phyloP scores from a whole-genome alignment of 768 basidiomycete genomes.

The Termitomyces titanicus region DNA sequence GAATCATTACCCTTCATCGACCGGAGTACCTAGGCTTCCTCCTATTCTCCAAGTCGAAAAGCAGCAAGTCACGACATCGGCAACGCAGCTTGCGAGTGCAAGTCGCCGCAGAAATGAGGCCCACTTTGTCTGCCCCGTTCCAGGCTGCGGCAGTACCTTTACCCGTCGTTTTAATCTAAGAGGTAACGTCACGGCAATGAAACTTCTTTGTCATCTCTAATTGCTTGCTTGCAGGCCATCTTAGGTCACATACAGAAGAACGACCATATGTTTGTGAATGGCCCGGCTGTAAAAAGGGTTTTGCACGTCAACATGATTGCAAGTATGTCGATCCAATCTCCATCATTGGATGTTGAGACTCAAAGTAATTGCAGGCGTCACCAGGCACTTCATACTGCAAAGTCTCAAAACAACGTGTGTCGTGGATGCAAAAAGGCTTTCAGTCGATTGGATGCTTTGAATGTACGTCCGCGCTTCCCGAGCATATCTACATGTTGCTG shows the following conservation, averaged over 20 bases:
- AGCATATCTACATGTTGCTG: conserved; percentile 14
- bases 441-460: conserved; percentile 89
- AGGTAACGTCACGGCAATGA: conserved; percentile 40
- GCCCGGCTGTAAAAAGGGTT: conserved; percentile 93
- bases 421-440: conserved; percentile 94
- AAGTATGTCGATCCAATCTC: conserved; percentile 54
- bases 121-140: conserved; percentile 89
- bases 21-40: conserved; percentile 57
- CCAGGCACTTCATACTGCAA: conserved; percentile 83
- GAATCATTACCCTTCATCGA: conserved; percentile 53
- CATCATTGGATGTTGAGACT: background rate
- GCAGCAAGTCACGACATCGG: conserved; percentile 92
- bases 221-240: conserved; percentile 55
- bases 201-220: background rate
- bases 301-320: conserved; percentile 96
- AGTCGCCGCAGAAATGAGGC: conserved; percentile 89
- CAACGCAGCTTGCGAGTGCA: conserved; percentile 89
- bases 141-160: conserved; percentile 96
- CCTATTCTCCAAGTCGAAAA: conserved; percentile 90
- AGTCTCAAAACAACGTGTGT: conserved; percentile 82
- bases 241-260: conserved; percentile 94
- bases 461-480: conserved; percentile 55
- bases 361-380: conserved; percentile 57
- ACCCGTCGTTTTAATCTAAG: conserved; percentile 87
- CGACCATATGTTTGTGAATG: conserved; percentile 91